Evolutionary conservation across 805 yeast genomes (phyloP), one percentile per base, ranked within the genome.

Genomic region (Pichia occidentalis): DNA sequence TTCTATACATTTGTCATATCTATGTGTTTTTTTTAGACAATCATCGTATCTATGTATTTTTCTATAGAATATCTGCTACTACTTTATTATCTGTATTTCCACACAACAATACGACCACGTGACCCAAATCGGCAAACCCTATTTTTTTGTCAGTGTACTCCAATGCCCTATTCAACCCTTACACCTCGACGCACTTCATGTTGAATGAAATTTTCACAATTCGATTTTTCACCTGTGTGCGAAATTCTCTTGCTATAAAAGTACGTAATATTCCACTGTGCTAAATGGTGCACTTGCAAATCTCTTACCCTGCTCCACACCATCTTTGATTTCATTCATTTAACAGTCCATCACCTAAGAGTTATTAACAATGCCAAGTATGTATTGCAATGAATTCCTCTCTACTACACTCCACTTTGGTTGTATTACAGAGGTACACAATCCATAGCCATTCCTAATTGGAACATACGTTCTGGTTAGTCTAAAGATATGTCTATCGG

Each of bases 311-410:
- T n/a, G n/a, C n/a, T n/a, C n/a, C n/a, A 16, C 14, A 8, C 22
- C 19, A 17, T 29, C 20, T 14, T 24, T 32, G 16, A 12, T 17
- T 11, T 9, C 8, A 12, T 39, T 14, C 16, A 17, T 28, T 38
- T 13, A 7, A 3, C 33, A 34, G 22, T 16, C 35, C 27, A 29
- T n/a, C n/a, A n/a, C 16, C 35, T 21, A 18, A 24, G 25, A 36
- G 42, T 39, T 22, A 29, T 12, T 43, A 43, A 52, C 41, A 48
- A 53, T 53, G 56, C 57, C 57, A 53, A 54, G 54, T 54, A 54
- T 40, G 57, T 53, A 47, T 22, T 27, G 18, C 30, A 11, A 16
- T 27, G 14, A 27, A 7, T 14, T 10, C 9, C 4, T 10, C 10
- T 12, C 12, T 24, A 23, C 13, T 10, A 12, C 20, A 18, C 25